These are phyloP conservation scores for Trypanosoma mega DNA, from an alignment of 208 protist species.

Conservation along the genomic window DNA sequence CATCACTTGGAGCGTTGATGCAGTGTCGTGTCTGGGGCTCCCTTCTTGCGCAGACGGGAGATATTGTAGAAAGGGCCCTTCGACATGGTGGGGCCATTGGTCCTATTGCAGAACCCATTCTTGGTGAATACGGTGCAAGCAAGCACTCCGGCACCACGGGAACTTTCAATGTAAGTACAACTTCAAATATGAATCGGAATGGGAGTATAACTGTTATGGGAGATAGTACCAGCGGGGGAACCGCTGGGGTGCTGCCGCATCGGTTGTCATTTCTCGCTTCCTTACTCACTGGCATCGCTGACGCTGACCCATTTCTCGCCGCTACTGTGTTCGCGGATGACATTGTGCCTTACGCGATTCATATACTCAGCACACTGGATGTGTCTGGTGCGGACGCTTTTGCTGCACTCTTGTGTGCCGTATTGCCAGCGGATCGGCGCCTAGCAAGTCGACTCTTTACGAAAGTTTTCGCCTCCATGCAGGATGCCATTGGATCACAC, in stretches of 20 bases:
- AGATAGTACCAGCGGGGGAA: background rate
- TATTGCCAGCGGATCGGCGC: slow-evolving; percentile 25
- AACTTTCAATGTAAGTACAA: too few relatives aligned
- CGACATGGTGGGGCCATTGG: slow-evolving; percentile 16
- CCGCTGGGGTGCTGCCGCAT: slow-evolving; percentile 11
- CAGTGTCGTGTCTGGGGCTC: slow-evolving; percentile 41
- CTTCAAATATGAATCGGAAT: too few relatives aligned
- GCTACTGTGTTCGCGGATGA: slow-evolving; percentile 27
- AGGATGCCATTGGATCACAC: slow-evolving; percentile 24
- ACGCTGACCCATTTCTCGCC: slow-evolving; percentile 42
- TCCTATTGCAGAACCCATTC: slow-evolving; percentile 22
- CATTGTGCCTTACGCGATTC: slow-evolving; percentile 24
- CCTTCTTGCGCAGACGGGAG: slow-evolving; percentile 28
- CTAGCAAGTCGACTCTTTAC: slow-evolving; percentile 23
- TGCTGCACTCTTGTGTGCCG: slow-evolving; percentile 34
- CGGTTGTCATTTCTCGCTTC: slow-evolving; percentile 35
- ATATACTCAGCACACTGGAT: slow-evolving; percentile 7
- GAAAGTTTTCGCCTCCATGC: slow-evolving; percentile 28
- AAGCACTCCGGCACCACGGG: too few relatives aligned
- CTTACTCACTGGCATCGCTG: slow-evolving; percentile 52
- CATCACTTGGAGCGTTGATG: slow-evolving; percentile 14
- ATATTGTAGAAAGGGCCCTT: slow-evolving; percentile 31
- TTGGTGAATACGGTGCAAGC: background rate
- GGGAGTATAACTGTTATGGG: slow-evolving; percentile 1
- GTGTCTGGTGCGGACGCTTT: slow-evolving; percentile 26